Evolutionary conservation across 1,284 basidiomycete genomes (phyloP), one percentile per base, ranked within the genome.

Genomic region (Sporisorium scitamineum): DNA sequence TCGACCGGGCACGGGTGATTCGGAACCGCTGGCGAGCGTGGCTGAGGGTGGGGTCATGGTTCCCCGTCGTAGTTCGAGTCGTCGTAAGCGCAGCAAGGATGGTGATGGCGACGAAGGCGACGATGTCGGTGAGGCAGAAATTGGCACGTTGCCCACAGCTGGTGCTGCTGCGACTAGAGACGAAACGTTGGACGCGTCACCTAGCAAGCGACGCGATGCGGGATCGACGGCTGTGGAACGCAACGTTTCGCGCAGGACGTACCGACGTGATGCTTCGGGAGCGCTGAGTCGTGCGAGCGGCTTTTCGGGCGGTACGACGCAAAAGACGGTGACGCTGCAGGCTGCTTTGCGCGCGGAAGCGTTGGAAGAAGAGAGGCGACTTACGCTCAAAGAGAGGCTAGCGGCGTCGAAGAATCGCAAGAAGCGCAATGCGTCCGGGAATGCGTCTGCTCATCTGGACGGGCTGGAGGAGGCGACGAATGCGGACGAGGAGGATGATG

Each of bases 281-380:
- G 72, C 67, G 13, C 18, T 70, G 48, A 75, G 70, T 41, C 60
- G 68, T n/a, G 66, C 66, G n/a, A 79, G 78, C 41, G 69, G 70
- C 52, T 42, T 62, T 50, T 66, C 60, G 29, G 70, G 56, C 2
- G 60, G 47, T 18, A 74, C 76, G 24, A 52, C 54, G 29, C 65
- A 68, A 20, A 76, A 70, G 37, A 72, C 72, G 11, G 78, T 82
- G 16, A 78, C 74, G 10, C 72, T 82, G 34, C 58, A 69, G 18
- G 62, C 76, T 44, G 80, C 80, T 10, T 53, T 82, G 41, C 70
- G 77, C 18, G 80, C 80, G 5, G 80, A 82, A 42, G 78, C 80
- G 16, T 50, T 82, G 7, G 80, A 82, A 29, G 80, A 82, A 53
- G 80, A 82, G 54, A 51, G 76, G 16, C 47, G 78, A 13, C 27